A percentile compares a stretch with the other conserved stretches of the same genome.
These are phyloP conservation scores for Penicillium cinerascens DNA, from an alignment of 495 filamentous ascomycete genomes.

Conservation along the genomic window DNA sequence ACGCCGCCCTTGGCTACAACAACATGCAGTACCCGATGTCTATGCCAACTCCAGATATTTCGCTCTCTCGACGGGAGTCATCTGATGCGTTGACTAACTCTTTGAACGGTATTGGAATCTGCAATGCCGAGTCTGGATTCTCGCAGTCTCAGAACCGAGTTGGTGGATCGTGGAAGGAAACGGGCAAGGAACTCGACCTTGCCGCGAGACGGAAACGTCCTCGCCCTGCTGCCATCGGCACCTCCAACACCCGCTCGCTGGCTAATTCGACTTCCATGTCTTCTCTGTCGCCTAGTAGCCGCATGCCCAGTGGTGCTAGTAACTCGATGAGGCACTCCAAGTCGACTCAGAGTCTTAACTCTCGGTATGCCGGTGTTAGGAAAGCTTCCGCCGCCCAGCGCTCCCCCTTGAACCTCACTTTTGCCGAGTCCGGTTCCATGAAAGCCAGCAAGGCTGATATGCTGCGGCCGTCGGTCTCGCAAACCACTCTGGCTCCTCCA, in stretches of 20 bases:
- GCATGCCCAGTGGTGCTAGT: constrained; percentile 31
- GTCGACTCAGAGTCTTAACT: constrained; percentile 48
- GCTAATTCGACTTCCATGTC: constrained; percentile 43
- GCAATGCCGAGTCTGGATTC: constrained; percentile 23
- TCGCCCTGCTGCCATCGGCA: constrained; percentile 51
- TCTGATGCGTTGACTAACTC: constrained; percentile 39
- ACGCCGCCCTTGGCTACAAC: constrained; percentile 26
- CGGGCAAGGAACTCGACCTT: constrained; percentile 48
- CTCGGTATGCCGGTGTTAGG: constrained; percentile 49
- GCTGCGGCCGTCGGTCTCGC: constrained; percentile 39
- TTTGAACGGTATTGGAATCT: constrained; percentile 41
- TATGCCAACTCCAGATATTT: constrained; percentile 33
- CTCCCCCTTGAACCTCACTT: constrained; percentile 52
- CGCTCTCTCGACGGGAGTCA: constrained; percentile 38
- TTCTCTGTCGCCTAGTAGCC: constrained; percentile 34
- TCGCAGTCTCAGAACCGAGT: constrained; percentile 25
- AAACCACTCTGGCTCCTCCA: constrained; percentile 40
- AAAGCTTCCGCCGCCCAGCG: constrained; percentile 49
- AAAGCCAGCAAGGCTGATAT: constrained; percentile 40
- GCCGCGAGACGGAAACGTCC: constrained; percentile 53
- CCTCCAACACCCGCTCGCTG: constrained; percentile 37
- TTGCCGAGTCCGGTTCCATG: constrained; percentile 44
- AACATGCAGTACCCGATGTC: constrained; percentile 32
- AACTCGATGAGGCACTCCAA: constrained; percentile 51
- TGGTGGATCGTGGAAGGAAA: constrained; percentile 36